Conservation (phyloP, 2,329 filamentous ascomycete species). For the Botrytis fabae region DNA sequence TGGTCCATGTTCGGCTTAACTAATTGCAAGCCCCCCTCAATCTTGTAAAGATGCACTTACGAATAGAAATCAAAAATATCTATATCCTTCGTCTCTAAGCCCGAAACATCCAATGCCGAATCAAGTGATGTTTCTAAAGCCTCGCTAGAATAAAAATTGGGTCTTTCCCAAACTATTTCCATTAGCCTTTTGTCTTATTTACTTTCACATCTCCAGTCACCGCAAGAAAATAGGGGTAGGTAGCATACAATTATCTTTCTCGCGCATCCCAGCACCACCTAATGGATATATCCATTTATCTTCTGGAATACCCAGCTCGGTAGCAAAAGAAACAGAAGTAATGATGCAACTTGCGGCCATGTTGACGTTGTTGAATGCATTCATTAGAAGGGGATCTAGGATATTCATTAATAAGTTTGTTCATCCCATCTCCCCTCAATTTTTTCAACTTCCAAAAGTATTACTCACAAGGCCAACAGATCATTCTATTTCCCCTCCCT, state of each 20-base stretch:
- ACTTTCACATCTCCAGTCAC: fast-evolving
- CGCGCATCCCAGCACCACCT: conserved; percentile 62
- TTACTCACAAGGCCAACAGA: conserved; percentile 63
- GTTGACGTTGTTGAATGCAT: conserved; percentile 70
- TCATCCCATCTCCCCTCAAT: fast-evolving
- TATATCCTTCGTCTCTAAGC: conserved; percentile 51
- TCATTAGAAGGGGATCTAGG: conserved; percentile 67
- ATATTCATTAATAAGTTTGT: conserved; percentile 23
- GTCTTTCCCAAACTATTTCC: conserved; percentile 60
- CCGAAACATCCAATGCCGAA: conserved; percentile 50
- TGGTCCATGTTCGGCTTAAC: neutral
- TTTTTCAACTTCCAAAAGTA: neutral
- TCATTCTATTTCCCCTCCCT: conserved; percentile 62
- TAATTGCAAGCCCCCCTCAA: neutral
- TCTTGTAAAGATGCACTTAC: conserved; percentile 37
- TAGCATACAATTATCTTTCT: conserved; percentile 54
- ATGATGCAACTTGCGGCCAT: conserved; percentile 60
- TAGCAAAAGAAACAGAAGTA: conserved; percentile 57
- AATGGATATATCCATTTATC: conserved; percentile 64
- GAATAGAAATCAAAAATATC: conserved; percentile 66
- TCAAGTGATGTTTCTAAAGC: conserved; percentile 60
- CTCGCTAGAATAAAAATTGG: conserved; percentile 57
- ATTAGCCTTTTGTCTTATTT: conserved; percentile 12
- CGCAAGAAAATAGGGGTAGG: neutral
- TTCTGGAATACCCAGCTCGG: conserved; percentile 53